phyloP scores from a whole-genome alignment of 2,329 filamentous ascomycete species.

The Fusarium brachygibbosum region DNA sequence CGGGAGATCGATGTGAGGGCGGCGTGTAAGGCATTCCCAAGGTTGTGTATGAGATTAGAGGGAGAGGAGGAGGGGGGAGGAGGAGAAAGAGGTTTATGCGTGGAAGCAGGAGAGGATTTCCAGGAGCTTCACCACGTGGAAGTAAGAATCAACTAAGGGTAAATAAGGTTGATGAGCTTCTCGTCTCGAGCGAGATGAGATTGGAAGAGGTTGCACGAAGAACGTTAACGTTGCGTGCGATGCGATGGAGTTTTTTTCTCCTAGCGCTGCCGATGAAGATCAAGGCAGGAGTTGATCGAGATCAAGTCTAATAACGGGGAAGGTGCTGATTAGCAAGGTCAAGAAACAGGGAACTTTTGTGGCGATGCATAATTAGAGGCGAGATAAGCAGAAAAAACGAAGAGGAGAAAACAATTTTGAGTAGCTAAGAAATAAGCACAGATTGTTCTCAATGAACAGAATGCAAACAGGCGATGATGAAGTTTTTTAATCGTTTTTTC shows the following conservation, averaged over 20 bases:
- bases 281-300: constrained; percentile 37
- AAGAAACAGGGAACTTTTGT: constrained; percentile 30
- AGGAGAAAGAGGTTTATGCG: constrained; percentile 34
- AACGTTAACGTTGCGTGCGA: neutral
- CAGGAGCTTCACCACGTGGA: constrained; percentile 41
- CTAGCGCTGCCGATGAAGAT: constrained; percentile 43
- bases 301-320: constrained; percentile 39
- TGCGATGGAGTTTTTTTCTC: constrained; percentile 10
- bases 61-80: constrained; percentile 15
- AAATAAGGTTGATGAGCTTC: constrained; percentile 22
- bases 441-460: neutral
- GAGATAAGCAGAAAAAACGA: neutral
- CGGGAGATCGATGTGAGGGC: constrained; percentile 75
- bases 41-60: constrained; percentile 37
- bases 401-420: neutral
- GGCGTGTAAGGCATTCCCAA: constrained; percentile 89
- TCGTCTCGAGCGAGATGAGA: constrained; percentile 25
- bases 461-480: neutral
- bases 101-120: constrained; percentile 38
- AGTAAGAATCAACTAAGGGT: constrained; percentile 22
- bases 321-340: constrained; percentile 45
- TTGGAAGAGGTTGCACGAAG: constrained; percentile 13
- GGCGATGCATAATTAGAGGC: constrained; percentile 22
- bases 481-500: constrained; percentile 10
- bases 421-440: constrained; percentile 2